Evolutionary conservation across 768 basidiomycete genomes (phyloP).

Genomic region (Mycena vitilis): DNA sequence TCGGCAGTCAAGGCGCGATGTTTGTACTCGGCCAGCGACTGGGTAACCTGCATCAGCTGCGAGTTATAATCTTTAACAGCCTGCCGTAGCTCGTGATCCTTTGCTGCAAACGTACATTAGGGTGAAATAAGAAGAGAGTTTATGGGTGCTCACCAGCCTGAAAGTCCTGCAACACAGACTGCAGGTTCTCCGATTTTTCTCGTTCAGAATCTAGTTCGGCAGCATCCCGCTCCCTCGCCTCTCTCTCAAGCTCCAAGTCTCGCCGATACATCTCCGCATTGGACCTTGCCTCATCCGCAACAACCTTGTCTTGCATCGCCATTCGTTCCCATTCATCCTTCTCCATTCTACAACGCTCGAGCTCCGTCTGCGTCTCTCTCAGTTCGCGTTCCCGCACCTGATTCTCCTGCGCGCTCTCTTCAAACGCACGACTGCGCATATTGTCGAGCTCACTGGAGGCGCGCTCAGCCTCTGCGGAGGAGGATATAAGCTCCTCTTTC

Average conservation of each 20-base stretch:
- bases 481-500: conserved; percentile 80
- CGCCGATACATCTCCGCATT: conserved; percentile 65
- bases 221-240: conserved; percentile 65
- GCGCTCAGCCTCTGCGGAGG: conserved; percentile 81
- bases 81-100: conserved; percentile 89
- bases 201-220: conserved; percentile 72
- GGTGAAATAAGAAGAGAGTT: conserved; percentile 2
- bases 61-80: conserved; percentile 86
- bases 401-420: conserved; percentile 78
- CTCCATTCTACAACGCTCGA: conserved; percentile 88
- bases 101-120: conserved; percentile 62
- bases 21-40: conserved; percentile 91
- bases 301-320: conserved; percentile 70
- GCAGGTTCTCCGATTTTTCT: conserved; percentile 85
- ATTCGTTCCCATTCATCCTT: conserved; percentile 69
- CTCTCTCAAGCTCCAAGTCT: conserved; percentile 75
- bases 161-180: conserved; percentile 95
- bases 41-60: conserved; percentile 75
- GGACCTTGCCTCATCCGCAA: conserved; percentile 77
- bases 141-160: conserved; percentile 75
- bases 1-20: conserved; percentile 90
- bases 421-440: conserved; percentile 71
- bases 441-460: conserved; percentile 76
- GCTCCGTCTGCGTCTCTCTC: conserved; percentile 83
- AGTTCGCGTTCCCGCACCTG: conserved; percentile 81